These are phyloP conservation scores for Phytopythium cucurbitacearum DNA, from an alignment of 352 stramenopile species.

Conservation along the genomic window DNA sequence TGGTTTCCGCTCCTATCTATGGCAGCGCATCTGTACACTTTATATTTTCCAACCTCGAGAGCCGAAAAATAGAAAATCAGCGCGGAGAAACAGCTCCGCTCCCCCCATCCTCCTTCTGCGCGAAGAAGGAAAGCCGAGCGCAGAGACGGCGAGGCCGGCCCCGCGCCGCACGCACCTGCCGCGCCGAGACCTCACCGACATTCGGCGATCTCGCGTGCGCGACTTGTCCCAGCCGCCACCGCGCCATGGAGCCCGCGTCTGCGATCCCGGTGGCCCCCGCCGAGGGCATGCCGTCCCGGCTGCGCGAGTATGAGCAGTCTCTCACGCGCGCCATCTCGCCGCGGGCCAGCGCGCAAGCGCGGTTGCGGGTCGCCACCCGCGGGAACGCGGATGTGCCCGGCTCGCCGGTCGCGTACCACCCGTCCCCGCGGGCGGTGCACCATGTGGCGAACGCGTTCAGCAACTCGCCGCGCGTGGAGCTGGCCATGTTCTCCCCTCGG, in stretches of 20 bases:
- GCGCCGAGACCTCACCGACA: no score
- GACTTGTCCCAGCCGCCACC: no score
- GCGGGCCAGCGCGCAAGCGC: neutral
- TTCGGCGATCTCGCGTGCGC: no score
- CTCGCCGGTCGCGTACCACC: slow-evolving; percentile 5
- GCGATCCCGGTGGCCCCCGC: neutral
- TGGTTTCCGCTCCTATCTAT: no score
- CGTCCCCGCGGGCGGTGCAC: slow-evolving; percentile 54
- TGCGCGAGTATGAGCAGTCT: slow-evolving; percentile 50
- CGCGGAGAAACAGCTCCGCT: no score
- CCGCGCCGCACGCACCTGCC: no score
- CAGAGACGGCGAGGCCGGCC: no score
- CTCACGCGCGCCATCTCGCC: slow-evolving; percentile 34
- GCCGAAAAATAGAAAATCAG: no score
- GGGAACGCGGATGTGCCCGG: neutral
- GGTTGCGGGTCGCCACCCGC: neutral
- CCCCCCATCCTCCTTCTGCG: no score
- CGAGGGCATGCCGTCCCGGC: slow-evolving; percentile 12
- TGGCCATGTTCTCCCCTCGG: slow-evolving; percentile 60
- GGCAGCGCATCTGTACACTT: no score
- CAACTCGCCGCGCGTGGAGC: slow-evolving; percentile 22
- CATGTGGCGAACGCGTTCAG: slow-evolving; percentile 56
- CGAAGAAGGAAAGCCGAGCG: no score
- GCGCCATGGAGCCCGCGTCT: neutral
- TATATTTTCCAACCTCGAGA: no score